Percentiles rank a stretch among this genome's conserved stretches.
Conservation (phyloP, 2,329 filamentous ascomycete genomes). For the Hypoxylon sp. region DNA sequence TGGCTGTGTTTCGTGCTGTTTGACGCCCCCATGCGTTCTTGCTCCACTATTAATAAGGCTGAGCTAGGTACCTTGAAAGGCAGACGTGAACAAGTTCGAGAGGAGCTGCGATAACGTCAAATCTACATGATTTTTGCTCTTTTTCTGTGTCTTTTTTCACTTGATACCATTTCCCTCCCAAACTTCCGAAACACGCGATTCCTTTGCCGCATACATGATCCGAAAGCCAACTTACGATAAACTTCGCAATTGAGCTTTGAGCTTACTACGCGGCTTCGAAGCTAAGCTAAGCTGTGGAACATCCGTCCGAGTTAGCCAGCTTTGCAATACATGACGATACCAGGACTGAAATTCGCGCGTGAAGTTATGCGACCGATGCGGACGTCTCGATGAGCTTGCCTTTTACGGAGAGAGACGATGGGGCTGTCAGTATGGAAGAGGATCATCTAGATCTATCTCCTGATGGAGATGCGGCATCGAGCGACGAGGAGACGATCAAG, state of each 20-base stretch:
- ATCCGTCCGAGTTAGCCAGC: too few species aligned
- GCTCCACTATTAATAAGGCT: slow-evolving; percentile 37
- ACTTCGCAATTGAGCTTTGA: slow-evolving; percentile 7
- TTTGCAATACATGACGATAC: background rate
- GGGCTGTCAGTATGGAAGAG: slow-evolving; percentile 45
- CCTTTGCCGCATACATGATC: slow-evolving; percentile 3
- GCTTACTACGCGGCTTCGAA: slow-evolving; percentile 28
- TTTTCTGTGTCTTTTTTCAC: slow-evolving; percentile 4
- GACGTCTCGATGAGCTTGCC: slow-evolving; percentile 43
- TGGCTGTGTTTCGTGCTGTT: slow-evolving; percentile 10
- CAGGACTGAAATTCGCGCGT: background rate
- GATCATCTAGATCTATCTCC: slow-evolving; percentile 57
- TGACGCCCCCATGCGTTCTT: slow-evolving; percentile 8
- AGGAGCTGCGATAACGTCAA: slow-evolving; percentile 27
- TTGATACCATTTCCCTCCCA: slow-evolving; percentile 1
- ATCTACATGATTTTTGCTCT: slow-evolving; percentile 3
- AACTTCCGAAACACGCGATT: slow-evolving; percentile 1
- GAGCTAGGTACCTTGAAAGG: slow-evolving; percentile 29
- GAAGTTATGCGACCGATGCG: slow-evolving; percentile 43
- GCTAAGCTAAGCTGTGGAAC: too few species aligned
- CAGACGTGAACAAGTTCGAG: slow-evolving; percentile 23
- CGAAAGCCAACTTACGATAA: slow-evolving; percentile 8
- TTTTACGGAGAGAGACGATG: slow-evolving; percentile 53
- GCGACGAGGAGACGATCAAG: slow-evolving; percentile 55
- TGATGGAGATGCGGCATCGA: slow-evolving; percentile 50